A percentile compares a stretch with the other conserved stretches of the same genome.
Evolutionary conservation across 2,329 filamentous ascomycete genomes (phyloP).

Genomic region (Pseudogymnoascus destructans): DNA sequence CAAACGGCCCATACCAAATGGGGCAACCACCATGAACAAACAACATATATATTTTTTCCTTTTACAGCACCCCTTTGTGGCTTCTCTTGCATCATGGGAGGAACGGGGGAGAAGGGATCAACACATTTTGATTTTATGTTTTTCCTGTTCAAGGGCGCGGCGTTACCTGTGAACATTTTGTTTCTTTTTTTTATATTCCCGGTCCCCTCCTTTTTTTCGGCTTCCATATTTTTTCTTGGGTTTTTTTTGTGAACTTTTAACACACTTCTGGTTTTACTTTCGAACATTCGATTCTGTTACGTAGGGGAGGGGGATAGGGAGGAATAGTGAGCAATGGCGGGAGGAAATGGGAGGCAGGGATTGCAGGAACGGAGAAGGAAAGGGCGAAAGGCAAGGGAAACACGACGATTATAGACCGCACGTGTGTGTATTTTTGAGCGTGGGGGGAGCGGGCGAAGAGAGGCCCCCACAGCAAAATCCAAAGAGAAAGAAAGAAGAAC

Average conservation of each 20-base stretch:
- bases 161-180: background rate
- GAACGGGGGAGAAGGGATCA: constrained; percentile 1
- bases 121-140: background rate
- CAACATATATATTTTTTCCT: background rate
- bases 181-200: background rate
- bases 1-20: constrained; percentile 1
- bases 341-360: background rate
- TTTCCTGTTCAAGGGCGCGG: constrained; percentile 1
- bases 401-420: constrained; percentile 8
- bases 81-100: background rate
- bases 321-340: background rate
- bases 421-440: constrained; percentile 1
- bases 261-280: background rate
- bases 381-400: background rate
- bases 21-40: constrained; percentile 4
- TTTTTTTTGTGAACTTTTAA: background rate
- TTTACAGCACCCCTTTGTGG: background rate
- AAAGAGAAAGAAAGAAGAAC: background rate
- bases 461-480: background rate
- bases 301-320: background rate
- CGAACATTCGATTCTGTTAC: constrained; percentile 7
- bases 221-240: background rate
- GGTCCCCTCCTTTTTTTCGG: background rate
- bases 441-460: background rate
- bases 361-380: background rate